Base-by-base conservation (phyloP, 805 yeast genomes). In the Saturnispora mendoncae region DNA sequence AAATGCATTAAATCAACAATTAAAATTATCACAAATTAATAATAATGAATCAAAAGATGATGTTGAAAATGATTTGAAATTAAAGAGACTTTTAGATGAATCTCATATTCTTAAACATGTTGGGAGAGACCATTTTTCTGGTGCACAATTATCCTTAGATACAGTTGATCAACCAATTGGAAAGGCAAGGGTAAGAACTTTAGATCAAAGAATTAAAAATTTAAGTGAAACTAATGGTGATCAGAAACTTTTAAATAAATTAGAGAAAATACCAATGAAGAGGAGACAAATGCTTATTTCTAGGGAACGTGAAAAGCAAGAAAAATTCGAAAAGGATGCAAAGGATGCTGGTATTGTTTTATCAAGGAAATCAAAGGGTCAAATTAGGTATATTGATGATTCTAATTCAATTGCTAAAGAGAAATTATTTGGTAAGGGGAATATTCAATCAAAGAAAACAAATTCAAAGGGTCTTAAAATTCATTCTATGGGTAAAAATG, bases 311-410 rank as follows among this genome's bases (percentile, higher is more conserved):
- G 70, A 78, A 34, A 72, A 79, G 35, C 61, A 71, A 27, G 57
- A 63, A 17, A 72, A 72, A 51, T 75, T 68, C 53, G 94, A 84
- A 57, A 65, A 69, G 39, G 87, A 84, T 38, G 97, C 98, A 6
- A 72, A 67, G 46, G 90, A 90, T 15, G 94, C 94, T 4, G 97
- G 97, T 12, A 84, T 90, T 42, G 72, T 92, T n/a, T 65, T 90
- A 33, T 77, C 95, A 3, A 78, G 73, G 52, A 77, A 71, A 21
- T 70, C 68, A 51, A 80, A 78, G 60, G 88, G 86, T 6, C 75
- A 80, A 46, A 65, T 80, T 42, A 67, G 92, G 52, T 54, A 74
- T 48, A 45, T 42, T 15, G 63, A 68, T 35, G 84, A 80, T 37
- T 65, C 66, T 42, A 77, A 79, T 6, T 69, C 69, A 14, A 72